These are phyloP conservation scores for Whalleya microplaca DNA, from an alignment of 2,329 filamentous ascomycete genomes.

Conservation along the genomic window DNA sequence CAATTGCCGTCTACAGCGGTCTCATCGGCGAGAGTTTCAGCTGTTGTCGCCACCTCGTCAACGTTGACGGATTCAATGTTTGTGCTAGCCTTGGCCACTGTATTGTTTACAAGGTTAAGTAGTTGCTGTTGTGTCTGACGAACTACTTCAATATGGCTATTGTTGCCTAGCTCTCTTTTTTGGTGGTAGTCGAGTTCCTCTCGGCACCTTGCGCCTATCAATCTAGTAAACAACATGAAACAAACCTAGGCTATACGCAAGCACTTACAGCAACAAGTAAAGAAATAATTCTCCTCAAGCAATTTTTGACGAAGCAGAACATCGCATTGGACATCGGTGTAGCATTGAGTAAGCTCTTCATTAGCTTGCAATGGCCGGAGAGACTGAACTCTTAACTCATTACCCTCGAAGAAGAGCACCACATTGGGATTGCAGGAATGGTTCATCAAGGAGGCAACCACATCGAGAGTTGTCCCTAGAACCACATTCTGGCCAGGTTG, in stretches of 20 bases:
- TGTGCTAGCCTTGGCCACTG: neutral
- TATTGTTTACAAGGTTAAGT: constrained; percentile 1
- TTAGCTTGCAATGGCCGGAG: constrained; percentile 35
- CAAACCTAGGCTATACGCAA: neutral
- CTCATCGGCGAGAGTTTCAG: constrained; percentile 11
- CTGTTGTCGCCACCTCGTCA: constrained; percentile 16
- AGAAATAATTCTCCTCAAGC: constrained; percentile 31
- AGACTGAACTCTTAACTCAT: constrained; percentile 37
- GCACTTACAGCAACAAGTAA: constrained; percentile 35
- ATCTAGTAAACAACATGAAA: neutral
- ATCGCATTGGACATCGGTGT: constrained; percentile 32
- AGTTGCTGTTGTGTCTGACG: constrained; percentile 15
- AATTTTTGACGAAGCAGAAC: constrained; percentile 26
- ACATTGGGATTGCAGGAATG: constrained; percentile 43
- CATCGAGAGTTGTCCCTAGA: constrained; percentile 37
- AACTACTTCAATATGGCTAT: constrained; percentile 17
- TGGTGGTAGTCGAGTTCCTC: constrained; percentile 27
- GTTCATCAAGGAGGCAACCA: constrained; percentile 39
- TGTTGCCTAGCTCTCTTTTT: constrained; percentile 4
- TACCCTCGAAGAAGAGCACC: constrained; percentile 38
- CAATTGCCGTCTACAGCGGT: constrained; percentile 26
- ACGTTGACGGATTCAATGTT: neutral
- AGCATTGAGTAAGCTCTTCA: constrained; percentile 41
- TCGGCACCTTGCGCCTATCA: constrained; percentile 32
- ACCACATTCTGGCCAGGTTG: constrained; percentile 21